phyloP scores from a whole-genome alignment of 331 rosid species.

The Rhamnella rubrinervis region DNA sequence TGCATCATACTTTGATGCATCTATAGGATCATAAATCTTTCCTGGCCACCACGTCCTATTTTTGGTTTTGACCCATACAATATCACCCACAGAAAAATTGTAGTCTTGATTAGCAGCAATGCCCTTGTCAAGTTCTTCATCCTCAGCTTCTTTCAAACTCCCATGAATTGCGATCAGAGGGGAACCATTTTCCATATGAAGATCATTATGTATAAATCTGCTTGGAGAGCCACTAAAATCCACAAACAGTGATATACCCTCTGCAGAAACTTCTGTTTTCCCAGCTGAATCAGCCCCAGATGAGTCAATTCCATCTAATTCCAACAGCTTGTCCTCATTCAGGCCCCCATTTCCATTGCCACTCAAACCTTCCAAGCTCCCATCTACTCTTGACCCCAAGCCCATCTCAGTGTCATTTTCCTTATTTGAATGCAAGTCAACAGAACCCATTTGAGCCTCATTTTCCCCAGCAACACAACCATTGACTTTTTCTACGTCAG shows the following conservation, averaged over 20 bases:
- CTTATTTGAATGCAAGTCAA: neutral
- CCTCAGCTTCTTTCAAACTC: slow-evolving; percentile 18
- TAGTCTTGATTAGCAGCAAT: slow-evolving; percentile 22
- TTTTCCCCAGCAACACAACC: slow-evolving; percentile 14
- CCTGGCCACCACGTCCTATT: slow-evolving; percentile 64
- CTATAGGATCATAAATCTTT: slow-evolving; percentile 34
- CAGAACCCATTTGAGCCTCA: slow-evolving; percentile 4
- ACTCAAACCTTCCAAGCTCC: slow-evolving; percentile 17
- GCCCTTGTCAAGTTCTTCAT: slow-evolving; percentile 18
- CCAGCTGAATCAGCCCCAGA: slow-evolving; percentile 9
- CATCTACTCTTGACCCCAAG: slow-evolving; percentile 19
- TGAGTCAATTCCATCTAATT: slow-evolving; percentile 17
- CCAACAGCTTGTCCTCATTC: slow-evolving; percentile 7
- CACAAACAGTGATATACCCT: slow-evolving; percentile 36
- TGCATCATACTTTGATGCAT: slow-evolving; percentile 20
- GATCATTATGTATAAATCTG: slow-evolving; percentile 13
- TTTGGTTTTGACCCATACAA: slow-evolving; percentile 58
- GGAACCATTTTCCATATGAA: slow-evolving; percentile 20
- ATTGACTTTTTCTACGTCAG: slow-evolving; percentile 11
- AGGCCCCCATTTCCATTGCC: slow-evolving; percentile 7
- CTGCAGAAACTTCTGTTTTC: slow-evolving; percentile 31
- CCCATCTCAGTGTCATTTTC: slow-evolving; percentile 2
- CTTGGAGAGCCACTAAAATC: slow-evolving; percentile 33
- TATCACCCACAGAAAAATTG: slow-evolving; percentile 45
- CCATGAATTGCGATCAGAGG: neutral